phyloP scores from a whole-genome alignment of 2,329 filamentous ascomycete species.

The Aureobasidium leucospermi region DNA sequence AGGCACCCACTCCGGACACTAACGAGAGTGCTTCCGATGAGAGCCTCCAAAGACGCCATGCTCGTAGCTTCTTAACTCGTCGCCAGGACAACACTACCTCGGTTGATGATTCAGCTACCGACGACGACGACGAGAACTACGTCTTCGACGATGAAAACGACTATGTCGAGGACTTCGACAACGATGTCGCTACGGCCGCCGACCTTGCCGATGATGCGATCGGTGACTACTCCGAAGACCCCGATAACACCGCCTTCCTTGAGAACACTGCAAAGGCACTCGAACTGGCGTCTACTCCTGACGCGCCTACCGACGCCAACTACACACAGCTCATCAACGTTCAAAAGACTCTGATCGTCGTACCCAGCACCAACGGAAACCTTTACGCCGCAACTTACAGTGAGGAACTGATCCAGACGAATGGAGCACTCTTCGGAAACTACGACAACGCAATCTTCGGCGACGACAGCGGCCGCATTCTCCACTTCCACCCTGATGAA shows the following conservation, averaged over 20 bases:
- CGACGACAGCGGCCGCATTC: background rate
- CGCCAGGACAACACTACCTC: conserved; percentile 6
- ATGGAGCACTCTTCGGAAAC: background rate
- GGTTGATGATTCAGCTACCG: background rate
- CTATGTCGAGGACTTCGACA: background rate
- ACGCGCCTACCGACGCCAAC: background rate
- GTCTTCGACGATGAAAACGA: background rate
- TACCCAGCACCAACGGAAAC: background rate
- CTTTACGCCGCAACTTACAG: background rate
- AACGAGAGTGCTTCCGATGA: background rate
- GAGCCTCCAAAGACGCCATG: background rate
- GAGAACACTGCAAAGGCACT: background rate
- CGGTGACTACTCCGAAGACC: background rate
- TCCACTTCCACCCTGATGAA: conserved; percentile 3
- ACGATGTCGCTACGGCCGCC: background rate
- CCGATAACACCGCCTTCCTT: background rate
- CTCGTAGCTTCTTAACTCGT: background rate
- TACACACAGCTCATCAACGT: background rate
- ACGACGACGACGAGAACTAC: background rate
- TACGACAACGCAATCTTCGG: background rate
- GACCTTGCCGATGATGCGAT: background rate
- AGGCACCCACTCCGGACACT: background rate
- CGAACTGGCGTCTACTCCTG: background rate
- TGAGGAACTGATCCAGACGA: background rate
- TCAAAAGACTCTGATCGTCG: background rate